Evolutionary conservation across 2,329 filamentous ascomycete genomes (phyloP).

Genomic region (Nigrospora oryzae): DNA sequence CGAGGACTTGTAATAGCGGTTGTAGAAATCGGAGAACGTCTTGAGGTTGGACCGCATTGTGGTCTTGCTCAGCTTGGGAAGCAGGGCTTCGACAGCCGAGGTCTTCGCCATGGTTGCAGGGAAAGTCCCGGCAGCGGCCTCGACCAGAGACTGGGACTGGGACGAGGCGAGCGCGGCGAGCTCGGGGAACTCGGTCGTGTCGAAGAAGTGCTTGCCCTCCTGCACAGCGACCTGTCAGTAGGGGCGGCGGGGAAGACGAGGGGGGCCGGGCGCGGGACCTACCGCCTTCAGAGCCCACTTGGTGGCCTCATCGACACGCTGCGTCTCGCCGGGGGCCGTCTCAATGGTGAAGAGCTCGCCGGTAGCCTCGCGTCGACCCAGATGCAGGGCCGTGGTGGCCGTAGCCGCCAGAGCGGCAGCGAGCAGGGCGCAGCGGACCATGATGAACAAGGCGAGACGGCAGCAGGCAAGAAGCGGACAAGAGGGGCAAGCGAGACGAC

Average conservation of each 20-base stretch:
- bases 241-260: not conserved
- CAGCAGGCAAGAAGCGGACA: no score
- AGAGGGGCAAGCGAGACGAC: no score
- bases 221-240: conserved; percentile 20
- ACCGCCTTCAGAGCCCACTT: conserved; percentile 65
- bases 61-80: conserved; percentile 50
- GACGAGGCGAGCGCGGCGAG: conserved; percentile 33
- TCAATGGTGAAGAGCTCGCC: conserved; percentile 37
- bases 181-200: conserved; percentile 60
- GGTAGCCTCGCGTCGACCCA: conserved; percentile 8
- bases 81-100: conserved; percentile 45
- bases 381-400: conserved; percentile 9
- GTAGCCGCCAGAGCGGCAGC: conserved; percentile 13
- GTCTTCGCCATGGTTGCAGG: conserved; percentile 51
- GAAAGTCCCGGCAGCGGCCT: conserved; percentile 37
- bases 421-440: conserved; percentile 13
- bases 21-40: conserved; percentile 58
- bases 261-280: conserved; percentile 15
- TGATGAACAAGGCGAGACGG: not conserved
- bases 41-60: conserved; percentile 61
- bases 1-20: conserved; percentile 56
- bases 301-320: conserved; percentile 65
- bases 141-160: conserved; percentile 20
- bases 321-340: conserved; percentile 55
- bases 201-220: conserved; percentile 69